Base-by-base conservation (phyloP, 2,329 filamentous ascomycete species). In the Cyclaneusma minus region DNA sequence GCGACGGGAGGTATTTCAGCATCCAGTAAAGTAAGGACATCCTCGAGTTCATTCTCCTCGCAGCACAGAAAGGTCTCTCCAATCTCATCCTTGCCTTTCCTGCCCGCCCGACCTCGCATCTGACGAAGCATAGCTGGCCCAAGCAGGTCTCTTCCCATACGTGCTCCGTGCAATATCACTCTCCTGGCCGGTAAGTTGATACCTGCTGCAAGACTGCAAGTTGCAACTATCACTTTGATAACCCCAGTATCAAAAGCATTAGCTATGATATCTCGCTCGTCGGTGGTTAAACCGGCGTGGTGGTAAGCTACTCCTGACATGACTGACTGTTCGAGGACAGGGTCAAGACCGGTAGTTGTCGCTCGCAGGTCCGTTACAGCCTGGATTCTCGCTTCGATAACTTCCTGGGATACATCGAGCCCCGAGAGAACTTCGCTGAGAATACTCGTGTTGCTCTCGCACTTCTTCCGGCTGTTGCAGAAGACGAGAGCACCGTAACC, bases 61-160 rank as follows among this genome's bases (percentile, higher is more conserved):
- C 78, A 84, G 43, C 78, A 83, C 2, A 84, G 54, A 44, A 78
- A 84, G 2, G 76, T 84, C 51, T 84, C 79, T 3, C 79, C 79
- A 24, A 79, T 55, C 26, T 79, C 74, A 29, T 81, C 76, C 42
- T 82, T 84, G 25, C 79, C 79, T 49, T 83, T 83, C 28, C 79
- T 64, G 5, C 79, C 79, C 12, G 79, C 79, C 33, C 79, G 64
- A 3, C 79, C 79, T 42, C 77, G 67, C 79, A 84, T 85, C 49
- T 85, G 79, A 25, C 77, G 68, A 22, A 85, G 56, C 72, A 85
- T 79, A 4, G 78, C 71, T 8, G 79, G 78, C 0, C 76, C 78
- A n/a, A 84, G 67, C 24, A 83, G 55, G 23, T 83, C 76, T 27
- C 73, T 62, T 1, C 79, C 79, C 75, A 84, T 83, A 21, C 73